Evolutionary conservation across 768 basidiomycete species (phyloP), one percentile per base, ranked within the genome.

Genomic region (Podaxis pistillaris): DNA sequence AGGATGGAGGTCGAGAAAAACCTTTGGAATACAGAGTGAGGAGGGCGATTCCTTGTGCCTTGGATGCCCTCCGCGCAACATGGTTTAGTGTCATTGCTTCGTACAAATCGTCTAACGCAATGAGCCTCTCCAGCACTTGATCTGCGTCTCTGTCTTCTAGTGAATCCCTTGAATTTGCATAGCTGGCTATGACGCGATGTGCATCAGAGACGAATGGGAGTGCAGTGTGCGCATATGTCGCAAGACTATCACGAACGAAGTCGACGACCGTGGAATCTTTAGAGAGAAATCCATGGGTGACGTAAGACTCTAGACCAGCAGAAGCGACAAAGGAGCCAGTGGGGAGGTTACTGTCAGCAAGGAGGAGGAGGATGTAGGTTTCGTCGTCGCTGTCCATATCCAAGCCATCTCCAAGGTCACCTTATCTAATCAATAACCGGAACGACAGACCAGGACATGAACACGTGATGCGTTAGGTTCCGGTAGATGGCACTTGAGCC

Each of bases 241-340:
- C 79, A 30, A 96, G 77, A 67, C 86, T 90, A 71, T 89, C 84
- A 44, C 81, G 81, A 33, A 96, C 63, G 72, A 94, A 96, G 33
- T 79, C 78, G 57, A 86, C 69, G 22, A 82, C 82, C 8, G 66
- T 60, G 19, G 71, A 53, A 0, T 81, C 69, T 68, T 94, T 88
- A 1, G 81, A 69, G 15, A 78, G 65, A 69, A 96, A 91, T 0
- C 94, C 97, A 72, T 99, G 97, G 28, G 90, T 88, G 44, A 86
- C 76, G 71, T 87, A 95, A 4, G 94, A 94, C 70, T 99, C 96
- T 63, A 98, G 83, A 1, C 96, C 96, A 2, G 93, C 85, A 0
- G 95, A 97, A 0, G 96, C 93, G 63, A 98, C 93, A 73, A 99
- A 99, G 1, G 96, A 90, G 38, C 97, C 97, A 0, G 96, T 98